A percentile compares a stretch with the other conserved stretches of the same genome.
Evolutionary conservation across 1,284 basidiomycete genomes (phyloP).

Genomic region (Austroboletus niveus): DNA sequence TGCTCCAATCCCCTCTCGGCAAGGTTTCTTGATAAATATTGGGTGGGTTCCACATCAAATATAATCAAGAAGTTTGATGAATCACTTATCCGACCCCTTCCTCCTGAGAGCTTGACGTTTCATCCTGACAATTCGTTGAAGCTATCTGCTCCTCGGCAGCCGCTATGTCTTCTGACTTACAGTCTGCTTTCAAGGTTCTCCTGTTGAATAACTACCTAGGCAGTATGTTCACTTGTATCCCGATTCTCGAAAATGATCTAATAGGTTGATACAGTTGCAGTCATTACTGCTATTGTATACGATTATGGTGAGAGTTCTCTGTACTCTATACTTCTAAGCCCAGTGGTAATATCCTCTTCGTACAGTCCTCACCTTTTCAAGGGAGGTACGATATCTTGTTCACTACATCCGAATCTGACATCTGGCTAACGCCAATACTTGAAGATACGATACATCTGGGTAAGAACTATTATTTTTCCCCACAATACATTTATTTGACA

Average conservation of each 20-base stretch:
- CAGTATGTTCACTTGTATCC: not conserved
- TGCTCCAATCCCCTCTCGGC: too few species aligned
- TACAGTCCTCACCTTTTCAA: conserved; percentile 7
- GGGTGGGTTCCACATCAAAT: too few species aligned
- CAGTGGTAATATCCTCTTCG: not conserved
- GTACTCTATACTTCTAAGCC: not conserved
- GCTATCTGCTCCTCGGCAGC: too few species aligned
- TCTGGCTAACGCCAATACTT: not conserved
- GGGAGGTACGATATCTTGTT: conserved; percentile 3
- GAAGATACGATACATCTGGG: conserved; percentile 5
- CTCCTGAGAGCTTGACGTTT: too few species aligned
- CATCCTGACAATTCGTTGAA: too few species aligned
- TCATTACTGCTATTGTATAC: conserved; percentile 4
- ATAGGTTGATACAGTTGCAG: not conserved
- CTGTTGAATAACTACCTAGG: too few species aligned
- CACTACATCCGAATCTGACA: not conserved
- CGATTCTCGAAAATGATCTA: not conserved
- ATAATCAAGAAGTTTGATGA: too few species aligned
- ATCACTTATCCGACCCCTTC: too few species aligned
- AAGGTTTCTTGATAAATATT: too few species aligned
- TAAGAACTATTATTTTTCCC: not conserved
- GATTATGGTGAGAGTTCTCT: too few species aligned
- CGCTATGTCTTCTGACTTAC: too few species aligned
- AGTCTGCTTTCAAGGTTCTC: too few species aligned
- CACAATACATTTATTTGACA: not conserved